Percentiles rank a stretch among this genome's conserved stretches.
phyloP scores from a whole-genome alignment of 1,284 basidiomycete genomes.

The Phylloporus sp. region DNA sequence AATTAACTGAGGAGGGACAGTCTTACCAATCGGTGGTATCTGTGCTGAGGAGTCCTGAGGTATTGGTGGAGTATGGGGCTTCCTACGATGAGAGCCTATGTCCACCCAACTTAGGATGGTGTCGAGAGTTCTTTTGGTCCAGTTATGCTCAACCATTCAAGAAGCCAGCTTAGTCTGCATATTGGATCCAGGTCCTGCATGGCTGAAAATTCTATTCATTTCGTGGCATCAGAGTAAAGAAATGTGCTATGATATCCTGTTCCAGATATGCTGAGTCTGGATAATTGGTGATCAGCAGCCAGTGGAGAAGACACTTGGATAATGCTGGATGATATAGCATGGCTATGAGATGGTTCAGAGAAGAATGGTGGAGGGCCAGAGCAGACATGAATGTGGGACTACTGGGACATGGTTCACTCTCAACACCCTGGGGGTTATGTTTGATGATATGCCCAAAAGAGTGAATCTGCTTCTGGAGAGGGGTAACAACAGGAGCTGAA shows the following conservation, averaged over 20 bases:
- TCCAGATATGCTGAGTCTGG: not conserved
- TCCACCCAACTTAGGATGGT: not conserved
- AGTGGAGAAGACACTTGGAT: constrained; percentile 21
- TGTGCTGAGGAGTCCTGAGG: not conserved
- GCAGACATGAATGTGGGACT: constrained; percentile 15
- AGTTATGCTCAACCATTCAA: not conserved
- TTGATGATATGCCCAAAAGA: not conserved
- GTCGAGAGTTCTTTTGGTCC: not conserved
- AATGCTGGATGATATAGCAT: not conserved
- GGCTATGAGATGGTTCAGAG: constrained; percentile 17
- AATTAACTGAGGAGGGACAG: not conserved
- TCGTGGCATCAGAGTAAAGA: not conserved
- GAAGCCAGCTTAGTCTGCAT: not conserved
- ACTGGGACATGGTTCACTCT: constrained; percentile 1
- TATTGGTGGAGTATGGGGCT: constrained; percentile 8
- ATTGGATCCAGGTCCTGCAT: not conserved
- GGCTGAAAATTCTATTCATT: not conserved
- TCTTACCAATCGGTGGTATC: not conserved
- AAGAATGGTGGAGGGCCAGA: not conserved
- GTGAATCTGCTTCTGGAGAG: not conserved
- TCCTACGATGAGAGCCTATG: constrained; percentile 17
- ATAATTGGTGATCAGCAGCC: constrained; percentile 3
- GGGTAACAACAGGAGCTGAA: not conserved
- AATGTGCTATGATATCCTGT: not conserved
- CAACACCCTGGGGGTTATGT: constrained; percentile 4